phyloP scores from a whole-genome alignment of 768 basidiomycete species.

The Termitomyces sp. region DNA sequence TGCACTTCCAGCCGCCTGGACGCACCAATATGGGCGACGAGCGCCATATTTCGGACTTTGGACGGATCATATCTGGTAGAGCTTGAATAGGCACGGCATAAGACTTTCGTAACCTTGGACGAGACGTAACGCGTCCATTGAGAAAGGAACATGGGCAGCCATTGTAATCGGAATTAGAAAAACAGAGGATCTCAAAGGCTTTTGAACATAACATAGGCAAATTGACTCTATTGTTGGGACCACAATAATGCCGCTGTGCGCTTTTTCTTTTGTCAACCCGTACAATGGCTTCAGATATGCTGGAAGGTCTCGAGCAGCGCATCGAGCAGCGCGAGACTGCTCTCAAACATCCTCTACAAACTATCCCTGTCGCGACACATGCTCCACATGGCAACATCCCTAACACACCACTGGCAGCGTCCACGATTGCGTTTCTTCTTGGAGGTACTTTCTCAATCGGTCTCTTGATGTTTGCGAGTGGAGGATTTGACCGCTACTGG shows the following conservation, averaged over 20 bases:
- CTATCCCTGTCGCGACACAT: conserved; percentile 36
- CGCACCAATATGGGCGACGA: conserved; percentile 86
- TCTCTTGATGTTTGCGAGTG: conserved; percentile 37
- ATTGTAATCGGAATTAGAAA: not conserved
- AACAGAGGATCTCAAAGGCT: conserved; percentile 1
- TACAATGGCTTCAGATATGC: conserved; percentile 24
- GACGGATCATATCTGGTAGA: conserved; percentile 28
- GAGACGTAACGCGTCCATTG: conserved; percentile 13
- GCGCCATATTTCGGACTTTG: conserved; percentile 69
- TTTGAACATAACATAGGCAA: conserved; percentile 21
- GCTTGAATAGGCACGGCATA: conserved; percentile 23
- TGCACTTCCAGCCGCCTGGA: not conserved
- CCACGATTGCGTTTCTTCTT: conserved; percentile 79
- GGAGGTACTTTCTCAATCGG: conserved; percentile 68
- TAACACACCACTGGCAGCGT: conserved; percentile 82
- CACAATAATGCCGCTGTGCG: conserved; percentile 12
- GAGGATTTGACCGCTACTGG: conserved; percentile 39
- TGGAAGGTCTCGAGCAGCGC: conserved; percentile 34
- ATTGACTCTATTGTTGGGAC: conserved; percentile 17
- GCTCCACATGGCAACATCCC: conserved; percentile 57
- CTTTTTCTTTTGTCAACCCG: conserved; percentile 13
- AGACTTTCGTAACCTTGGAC: conserved; percentile 1
- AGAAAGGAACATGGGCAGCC: conserved; percentile 14
- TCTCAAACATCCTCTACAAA: conserved; percentile 40
- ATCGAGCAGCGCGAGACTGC: conserved; percentile 34